Base-by-base conservation (phyloP, 116 monocot genomes). In the Posidonia oceanica region DNA sequence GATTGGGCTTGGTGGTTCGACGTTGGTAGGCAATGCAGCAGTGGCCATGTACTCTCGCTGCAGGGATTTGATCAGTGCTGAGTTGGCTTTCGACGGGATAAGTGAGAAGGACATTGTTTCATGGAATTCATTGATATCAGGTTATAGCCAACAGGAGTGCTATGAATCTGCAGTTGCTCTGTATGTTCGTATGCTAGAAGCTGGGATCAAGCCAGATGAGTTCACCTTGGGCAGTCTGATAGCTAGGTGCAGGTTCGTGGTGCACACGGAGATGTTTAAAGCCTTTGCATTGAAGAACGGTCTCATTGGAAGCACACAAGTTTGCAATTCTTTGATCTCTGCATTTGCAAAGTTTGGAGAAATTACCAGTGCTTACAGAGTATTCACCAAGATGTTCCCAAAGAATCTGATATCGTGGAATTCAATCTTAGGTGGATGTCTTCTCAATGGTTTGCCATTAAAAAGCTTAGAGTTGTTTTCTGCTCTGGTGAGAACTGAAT, bases 71-170 rank as follows among this genome's bases (percentile, higher is more conserved):
- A 14, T 3, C 0, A 81, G 82, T 54, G 82, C 85, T 0, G 67
- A 66, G 71, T 79, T 79, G 69, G 85, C 63, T 53, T 87, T 87
- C 40, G 74, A 78, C 6, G 81, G 83, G 36, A 83, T 91, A 4
- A 39, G 44, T 1, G 79, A 83, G 36, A 80, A 76, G 2, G 87
- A 84, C 69, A 60, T 85, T 63, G 77, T 91, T 11, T 70, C 87
- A 4, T 91, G 87, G 87, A 91, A 91, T 40, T 84, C 91, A 0
- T 77, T 91, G 79, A 85, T 91, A 52, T 81, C 87, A 6, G 91
- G 83, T 0, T 91, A 73, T 69, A 83, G 87, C 0, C 41, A 79
- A 64, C 71, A 81, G n/a, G 87, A 79, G 3, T 79, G 73, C 22
- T 74, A 62, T 29, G 83, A 76, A 8, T 81, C 83, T 63, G 85